These are phyloP conservation scores for Apiospora marii DNA, from an alignment of 2,329 filamentous ascomycete species.

Conservation along the genomic window DNA sequence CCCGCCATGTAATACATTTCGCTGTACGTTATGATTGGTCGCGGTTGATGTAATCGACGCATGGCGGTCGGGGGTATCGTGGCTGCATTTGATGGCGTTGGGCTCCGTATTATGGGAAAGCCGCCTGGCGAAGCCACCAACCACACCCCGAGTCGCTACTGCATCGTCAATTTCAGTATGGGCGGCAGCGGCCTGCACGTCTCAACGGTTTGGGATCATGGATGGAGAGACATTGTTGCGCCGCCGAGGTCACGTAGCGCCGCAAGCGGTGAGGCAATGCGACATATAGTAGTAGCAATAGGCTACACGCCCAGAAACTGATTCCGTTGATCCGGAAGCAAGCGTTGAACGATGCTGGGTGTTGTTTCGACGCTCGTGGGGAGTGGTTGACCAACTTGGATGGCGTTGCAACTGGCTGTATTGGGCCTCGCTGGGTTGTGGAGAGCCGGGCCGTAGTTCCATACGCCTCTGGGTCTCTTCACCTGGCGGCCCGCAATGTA, in stretches of 20 bases:
- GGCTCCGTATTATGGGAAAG: background rate
- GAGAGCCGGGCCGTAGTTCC: slow-evolving; percentile 3
- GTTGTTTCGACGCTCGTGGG: background rate
- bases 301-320: background rate
- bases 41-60: slow-evolving; percentile 5
- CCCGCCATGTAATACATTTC: background rate
- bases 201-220: background rate
- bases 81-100: background rate
- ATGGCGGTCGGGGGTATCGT: background rate
- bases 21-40: background rate
- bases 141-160: background rate
- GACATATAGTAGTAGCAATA: background rate
- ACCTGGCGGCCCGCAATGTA: background rate
- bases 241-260: background rate
- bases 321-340: slow-evolving; percentile 8
- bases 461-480: background rate
- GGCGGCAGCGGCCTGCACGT: background rate
- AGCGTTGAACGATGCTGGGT: background rate
- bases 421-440: background rate
- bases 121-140: background rate
- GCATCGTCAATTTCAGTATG: background rate
- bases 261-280: background rate
- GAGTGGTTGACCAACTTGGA: background rate
- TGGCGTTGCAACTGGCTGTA: slow-evolving; percentile 7
- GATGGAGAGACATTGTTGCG: background rate